Conservation (phyloP, 2,329 filamentous ascomycete genomes). For the Cercospora janseana region DNA sequence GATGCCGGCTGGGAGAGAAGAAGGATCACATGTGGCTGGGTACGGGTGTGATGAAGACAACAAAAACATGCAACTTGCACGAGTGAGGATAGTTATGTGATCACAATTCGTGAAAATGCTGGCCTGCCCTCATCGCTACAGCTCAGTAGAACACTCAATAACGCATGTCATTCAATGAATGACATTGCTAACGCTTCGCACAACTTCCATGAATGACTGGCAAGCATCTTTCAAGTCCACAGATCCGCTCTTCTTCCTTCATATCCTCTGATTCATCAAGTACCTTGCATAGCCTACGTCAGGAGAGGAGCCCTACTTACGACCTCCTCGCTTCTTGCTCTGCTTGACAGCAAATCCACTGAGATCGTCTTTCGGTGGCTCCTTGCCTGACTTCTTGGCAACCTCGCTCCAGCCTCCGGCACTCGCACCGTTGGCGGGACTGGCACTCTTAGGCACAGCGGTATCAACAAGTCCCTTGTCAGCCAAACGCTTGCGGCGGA, state of each 20-base stretch:
- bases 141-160: too few relatives aligned
- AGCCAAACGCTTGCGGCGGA: constrained; percentile 87
- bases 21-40: neutral
- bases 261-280: neutral
- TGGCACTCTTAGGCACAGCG: constrained; percentile 46
- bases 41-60: neutral
- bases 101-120: too few relatives aligned
- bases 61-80: too few relatives aligned
- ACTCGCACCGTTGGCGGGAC: constrained; percentile 40
- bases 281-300: neutral
- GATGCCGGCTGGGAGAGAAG: neutral
- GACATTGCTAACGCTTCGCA: too few relatives aligned
- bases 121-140: too few relatives aligned
- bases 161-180: too few relatives aligned
- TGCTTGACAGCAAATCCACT: constrained; percentile 86
- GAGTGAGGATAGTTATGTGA: too few relatives aligned
- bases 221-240: too few relatives aligned
- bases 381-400: constrained; percentile 72
- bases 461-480: constrained; percentile 83
- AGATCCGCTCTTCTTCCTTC: neutral
- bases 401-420: constrained; percentile 82
- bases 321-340: constrained; percentile 77
- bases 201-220: too few relatives aligned
- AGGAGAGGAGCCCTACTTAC: constrained; percentile 29
- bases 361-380: constrained; percentile 43